These are phyloP conservation scores for Lentinus brumalis DNA, from an alignment of 768 basidiomycete species.

Conservation along the genomic window DNA sequence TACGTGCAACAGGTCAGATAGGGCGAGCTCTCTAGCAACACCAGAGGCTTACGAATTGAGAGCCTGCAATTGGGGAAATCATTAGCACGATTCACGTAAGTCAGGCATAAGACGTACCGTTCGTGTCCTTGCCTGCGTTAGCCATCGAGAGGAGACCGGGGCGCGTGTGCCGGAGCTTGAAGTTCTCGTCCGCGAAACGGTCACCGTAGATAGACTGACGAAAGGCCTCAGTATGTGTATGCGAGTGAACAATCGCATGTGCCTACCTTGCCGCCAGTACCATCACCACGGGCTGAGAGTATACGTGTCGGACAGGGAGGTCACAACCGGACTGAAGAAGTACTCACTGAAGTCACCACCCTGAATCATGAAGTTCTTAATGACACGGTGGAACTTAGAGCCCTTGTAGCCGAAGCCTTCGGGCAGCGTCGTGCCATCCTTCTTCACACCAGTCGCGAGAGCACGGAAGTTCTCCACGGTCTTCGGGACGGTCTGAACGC, in stretches of 20 bases:
- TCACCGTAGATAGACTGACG: conserved; percentile 85
- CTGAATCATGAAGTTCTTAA: conserved; percentile 97
- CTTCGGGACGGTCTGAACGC: conserved; percentile 83
- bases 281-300: conserved; percentile 73
- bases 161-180: conserved; percentile 93
- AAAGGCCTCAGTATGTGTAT: not conserved
- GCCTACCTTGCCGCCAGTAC: conserved; percentile 85
- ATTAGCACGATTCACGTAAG: conserved; percentile 7
- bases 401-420: conserved; percentile 93
- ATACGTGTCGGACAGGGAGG: conserved; percentile 17
- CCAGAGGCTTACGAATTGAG: conserved; percentile 73
- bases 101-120: conserved; percentile 53
- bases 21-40: not conserved
- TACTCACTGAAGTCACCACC: conserved; percentile 95
- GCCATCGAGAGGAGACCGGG: conserved; percentile 93
- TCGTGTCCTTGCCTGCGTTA: conserved; percentile 90
- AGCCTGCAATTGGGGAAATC: conserved; percentile 47
- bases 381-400: conserved; percentile 95
- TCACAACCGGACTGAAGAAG: not conserved
- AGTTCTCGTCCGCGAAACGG: conserved; percentile 94
- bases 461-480: conserved; percentile 98
- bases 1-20: conserved; percentile 33
- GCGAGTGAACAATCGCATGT: not conserved
- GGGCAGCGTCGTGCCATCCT: conserved; percentile 64
- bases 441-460: conserved; percentile 79